Conservation (phyloP, 495 filamentous ascomycete genomes). For the Hamigera avellanea region DNA sequence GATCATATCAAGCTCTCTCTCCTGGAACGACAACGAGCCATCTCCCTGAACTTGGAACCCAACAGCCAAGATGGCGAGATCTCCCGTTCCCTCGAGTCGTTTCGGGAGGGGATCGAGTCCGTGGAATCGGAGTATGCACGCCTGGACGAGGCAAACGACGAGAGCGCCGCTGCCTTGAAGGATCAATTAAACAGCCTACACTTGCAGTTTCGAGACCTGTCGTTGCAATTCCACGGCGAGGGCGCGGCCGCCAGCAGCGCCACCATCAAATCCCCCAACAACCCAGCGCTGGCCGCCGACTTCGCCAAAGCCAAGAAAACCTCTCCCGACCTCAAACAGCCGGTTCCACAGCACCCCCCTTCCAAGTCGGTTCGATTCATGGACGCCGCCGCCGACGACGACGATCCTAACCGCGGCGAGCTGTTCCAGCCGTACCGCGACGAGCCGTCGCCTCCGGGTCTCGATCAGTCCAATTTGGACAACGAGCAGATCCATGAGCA, state of each 20-base stretch:
- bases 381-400: conserved; percentile 46
- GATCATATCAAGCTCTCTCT: conserved; percentile 45
- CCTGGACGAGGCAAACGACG: conserved; percentile 49
- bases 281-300: conserved; percentile 51
- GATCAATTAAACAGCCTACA: conserved; percentile 53
- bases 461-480: conserved; percentile 54
- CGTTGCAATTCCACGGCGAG: conserved; percentile 50
- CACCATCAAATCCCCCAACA: conserved; percentile 50
- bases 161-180: conserved; percentile 48
- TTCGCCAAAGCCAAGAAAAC: conserved; percentile 48
- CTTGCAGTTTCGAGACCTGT: conserved; percentile 45
- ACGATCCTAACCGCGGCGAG: conserved; percentile 39
- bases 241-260: conserved; percentile 28
- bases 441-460: conserved; percentile 43
- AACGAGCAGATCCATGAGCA: conserved; percentile 85
- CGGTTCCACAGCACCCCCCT: conserved; percentile 33
- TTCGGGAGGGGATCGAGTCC: conserved; percentile 70
- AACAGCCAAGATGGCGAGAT: conserved; percentile 84
- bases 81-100: conserved; percentile 73
- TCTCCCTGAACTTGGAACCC: conserved; percentile 70
- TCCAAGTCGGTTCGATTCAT: conserved; percentile 88
- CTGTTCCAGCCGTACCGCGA: conserved; percentile 59
- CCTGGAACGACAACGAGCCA: conserved; percentile 82
- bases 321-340: conserved; percentile 33
- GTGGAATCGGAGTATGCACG: conserved; percentile 56